Conservation (phyloP, 2,329 filamentous ascomycete species). For the Colletotrichum coccodes region DNA sequence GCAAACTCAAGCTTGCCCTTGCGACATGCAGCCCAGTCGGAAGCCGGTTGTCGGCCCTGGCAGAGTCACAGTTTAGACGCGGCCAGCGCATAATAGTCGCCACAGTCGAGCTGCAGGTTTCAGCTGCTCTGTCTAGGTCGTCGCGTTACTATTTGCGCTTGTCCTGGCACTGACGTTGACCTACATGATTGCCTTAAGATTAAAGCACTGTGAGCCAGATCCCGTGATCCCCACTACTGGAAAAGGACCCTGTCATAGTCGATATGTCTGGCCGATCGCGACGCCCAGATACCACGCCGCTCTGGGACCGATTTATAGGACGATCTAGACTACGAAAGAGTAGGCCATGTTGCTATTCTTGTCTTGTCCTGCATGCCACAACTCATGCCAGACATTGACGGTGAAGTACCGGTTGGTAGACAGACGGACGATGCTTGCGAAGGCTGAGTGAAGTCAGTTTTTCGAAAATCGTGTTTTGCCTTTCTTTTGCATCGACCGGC, state of each 20-base stretch:
- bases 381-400: slow-evolving; percentile 1
- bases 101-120: slow-evolving; percentile 33
- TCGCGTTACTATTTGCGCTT: slow-evolving; percentile 4
- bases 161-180: not conserved
- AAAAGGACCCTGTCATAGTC: not conserved
- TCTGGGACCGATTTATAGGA: slow-evolving; percentile 12
- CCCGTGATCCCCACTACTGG: slow-evolving; percentile 8
- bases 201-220: not conserved
- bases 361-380: slow-evolving; percentile 15
- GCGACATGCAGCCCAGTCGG: not conserved
- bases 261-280: slow-evolving; percentile 8
- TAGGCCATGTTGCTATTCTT: slow-evolving; percentile 28
- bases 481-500: slow-evolving; percentile 6
- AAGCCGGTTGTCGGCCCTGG: slow-evolving; percentile 6
- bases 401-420: not conserved
- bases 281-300: not conserved
- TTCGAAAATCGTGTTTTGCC: not conserved
- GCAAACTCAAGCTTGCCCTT: not conserved
- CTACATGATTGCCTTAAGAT: not conserved
- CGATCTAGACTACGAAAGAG: slow-evolving; percentile 12
- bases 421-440: not conserved
- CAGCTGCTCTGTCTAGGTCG: slow-evolving; percentile 24
- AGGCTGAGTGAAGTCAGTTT: not conserved
- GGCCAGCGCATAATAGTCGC: slow-evolving; percentile 34
- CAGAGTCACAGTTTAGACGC: slow-evolving; percentile 26